A percentile compares a stretch with the other conserved stretches of the same genome.
Evolutionary conservation across 78 protist genomes (phyloP).

Genomic region (Ministeria vibrans): DNA sequence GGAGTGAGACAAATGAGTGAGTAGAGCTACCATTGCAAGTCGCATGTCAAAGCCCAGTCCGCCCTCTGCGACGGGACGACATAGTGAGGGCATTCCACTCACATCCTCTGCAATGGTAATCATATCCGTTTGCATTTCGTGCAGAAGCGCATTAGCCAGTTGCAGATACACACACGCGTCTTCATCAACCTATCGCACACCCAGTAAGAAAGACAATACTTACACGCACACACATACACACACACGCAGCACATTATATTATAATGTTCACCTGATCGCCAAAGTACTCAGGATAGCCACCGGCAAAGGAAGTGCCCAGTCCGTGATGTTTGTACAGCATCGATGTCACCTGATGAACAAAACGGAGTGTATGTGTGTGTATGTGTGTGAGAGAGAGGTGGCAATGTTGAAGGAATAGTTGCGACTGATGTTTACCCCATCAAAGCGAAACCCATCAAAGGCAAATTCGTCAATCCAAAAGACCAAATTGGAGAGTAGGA

Average conservation of each 20-base stretch:
- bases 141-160: conserved; percentile 41
- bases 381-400: not conserved
- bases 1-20: no score
- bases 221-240: not conserved
- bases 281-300: conserved; percentile 79
- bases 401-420: conserved; percentile 47
- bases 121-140: not conserved
- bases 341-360: conserved; percentile 2
- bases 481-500: conserved; percentile 80
- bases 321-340: conserved; percentile 89
- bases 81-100: conserved; percentile 82
- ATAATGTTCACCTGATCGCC: conserved; percentile 50
- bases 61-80: conserved; percentile 75
- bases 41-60: conserved; percentile 95
- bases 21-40: conserved; percentile 45
- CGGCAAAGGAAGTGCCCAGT: conserved; percentile 39
- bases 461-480: conserved; percentile 64
- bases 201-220: not conserved
- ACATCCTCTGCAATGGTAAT: conserved; percentile 92
- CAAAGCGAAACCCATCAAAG: conserved; percentile 97
- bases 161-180: conserved; percentile 76
- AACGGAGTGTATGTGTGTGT: not conserved
- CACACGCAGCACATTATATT: not conserved
- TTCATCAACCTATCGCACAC: conserved; percentile 34
- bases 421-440: no score